Evolutionary conservation across 2,329 filamentous ascomycete species (phyloP).

Genomic region (Hymenoscyphus scutula): DNA sequence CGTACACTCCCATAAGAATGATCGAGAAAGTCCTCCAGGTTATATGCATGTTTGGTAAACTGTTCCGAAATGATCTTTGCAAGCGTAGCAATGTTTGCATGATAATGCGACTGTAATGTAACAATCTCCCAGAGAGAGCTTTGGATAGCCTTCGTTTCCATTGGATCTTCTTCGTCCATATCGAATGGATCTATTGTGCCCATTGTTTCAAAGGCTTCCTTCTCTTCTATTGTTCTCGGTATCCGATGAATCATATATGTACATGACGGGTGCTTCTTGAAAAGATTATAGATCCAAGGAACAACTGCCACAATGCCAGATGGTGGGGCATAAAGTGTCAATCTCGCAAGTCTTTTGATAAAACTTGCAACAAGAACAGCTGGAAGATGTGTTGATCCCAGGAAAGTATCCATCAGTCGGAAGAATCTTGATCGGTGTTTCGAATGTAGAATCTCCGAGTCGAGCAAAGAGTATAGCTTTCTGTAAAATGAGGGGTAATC

Average conservation of each 20-base stretch:
- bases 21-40: slow-evolving; percentile 95
- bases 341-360: slow-evolving; percentile 84
- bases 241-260: slow-evolving; percentile 95
- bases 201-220: slow-evolving; percentile 57
- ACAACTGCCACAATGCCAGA: slow-evolving; percentile 84
- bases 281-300: slow-evolving; percentile 92
- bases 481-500: slow-evolving; percentile 94
- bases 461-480: slow-evolving; percentile 90
- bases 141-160: slow-evolving; percentile 82
- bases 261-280: slow-evolving; percentile 84
- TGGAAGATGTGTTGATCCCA: slow-evolving; percentile 88
- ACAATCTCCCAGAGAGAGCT: slow-evolving; percentile 95
- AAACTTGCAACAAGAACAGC: slow-evolving; percentile 90
- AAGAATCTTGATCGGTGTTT: slow-evolving; percentile 94
- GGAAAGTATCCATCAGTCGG: slow-evolving; percentile 84
- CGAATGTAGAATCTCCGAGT: slow-evolving; percentile 83
- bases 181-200: slow-evolving; percentile 73
- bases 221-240: slow-evolving; percentile 55
- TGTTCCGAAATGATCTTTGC: slow-evolving; percentile 93
- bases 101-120: slow-evolving; percentile 87
- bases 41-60: slow-evolving; percentile 94
- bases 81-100: slow-evolving; percentile 93
- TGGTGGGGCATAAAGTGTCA: slow-evolving; percentile 85
- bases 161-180: slow-evolving; percentile 73
- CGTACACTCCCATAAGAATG: slow-evolving; percentile 82